Percentiles rank a stretch among this genome's conserved stretches.
Conservation (phyloP, 2,329 filamentous ascomycete species). For the Plectosphaerella plurivora region DNA sequence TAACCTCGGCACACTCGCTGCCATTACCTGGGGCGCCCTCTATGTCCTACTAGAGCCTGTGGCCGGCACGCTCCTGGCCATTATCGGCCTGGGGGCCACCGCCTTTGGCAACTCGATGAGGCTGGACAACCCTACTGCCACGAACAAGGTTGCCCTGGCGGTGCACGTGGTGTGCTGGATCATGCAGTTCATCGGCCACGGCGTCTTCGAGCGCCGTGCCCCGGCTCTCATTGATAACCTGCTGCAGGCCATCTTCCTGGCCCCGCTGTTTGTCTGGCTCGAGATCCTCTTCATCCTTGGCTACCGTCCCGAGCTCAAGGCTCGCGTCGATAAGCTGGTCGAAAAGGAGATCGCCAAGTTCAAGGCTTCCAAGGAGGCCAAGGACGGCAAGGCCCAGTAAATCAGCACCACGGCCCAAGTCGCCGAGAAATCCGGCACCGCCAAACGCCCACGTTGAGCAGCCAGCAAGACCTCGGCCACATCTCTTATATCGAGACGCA, state of each 20-base stretch:
- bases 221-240: conserved; percentile 89
- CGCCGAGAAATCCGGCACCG: background rate
- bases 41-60: conserved; percentile 94
- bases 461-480: too few relatives aligned
- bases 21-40: conserved; percentile 67
- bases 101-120: conserved; percentile 74
- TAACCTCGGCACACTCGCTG: conserved; percentile 61
- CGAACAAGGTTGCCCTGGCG: conserved; percentile 55
- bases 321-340: conserved; percentile 72
- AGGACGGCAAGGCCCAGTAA: conserved; percentile 49
- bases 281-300: conserved; percentile 87
- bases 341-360: conserved; percentile 74
- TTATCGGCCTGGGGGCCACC: conserved; percentile 70
- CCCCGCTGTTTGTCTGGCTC: conserved; percentile 96
- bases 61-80: conserved; percentile 72
- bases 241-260: conserved; percentile 85
- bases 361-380: conserved; percentile 48
- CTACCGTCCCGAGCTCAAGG: conserved; percentile 83
- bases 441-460: too few relatives aligned
- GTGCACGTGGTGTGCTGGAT: conserved; percentile 77
- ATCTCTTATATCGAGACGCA: too few relatives aligned
- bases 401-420: background rate
- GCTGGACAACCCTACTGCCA: conserved; percentile 43
- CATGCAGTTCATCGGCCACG: conserved; percentile 87
- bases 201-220: conserved; percentile 79